A percentile compares a stretch with the other conserved stretches of the same genome.
Conservation (phyloP, 2,329 filamentous ascomycete species). For the Clarireedia paspali region DNA sequence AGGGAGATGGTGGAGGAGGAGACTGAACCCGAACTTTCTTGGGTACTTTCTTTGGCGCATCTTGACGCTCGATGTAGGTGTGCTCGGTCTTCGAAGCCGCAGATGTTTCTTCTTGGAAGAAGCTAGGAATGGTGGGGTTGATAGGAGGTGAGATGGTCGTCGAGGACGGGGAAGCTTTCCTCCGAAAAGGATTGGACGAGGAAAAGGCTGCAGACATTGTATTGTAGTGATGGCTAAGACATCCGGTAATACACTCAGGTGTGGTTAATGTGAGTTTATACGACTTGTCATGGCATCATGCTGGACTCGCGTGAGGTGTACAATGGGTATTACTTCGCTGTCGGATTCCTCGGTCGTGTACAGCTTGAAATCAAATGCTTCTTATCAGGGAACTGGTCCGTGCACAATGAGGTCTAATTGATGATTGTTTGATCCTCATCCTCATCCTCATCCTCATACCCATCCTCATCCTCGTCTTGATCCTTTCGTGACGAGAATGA, state of each 20-base stretch:
- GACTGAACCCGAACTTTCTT: constrained; percentile 64
- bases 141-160: constrained; percentile 11
- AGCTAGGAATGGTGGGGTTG: constrained; percentile 12
- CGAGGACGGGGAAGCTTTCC: constrained; percentile 18
- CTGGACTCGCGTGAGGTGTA: no score
- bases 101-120: constrained; percentile 3
- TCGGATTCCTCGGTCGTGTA: constrained; percentile 9
- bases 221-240: constrained; percentile 6
- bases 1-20: constrained; percentile 46
- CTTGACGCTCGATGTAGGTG: constrained; percentile 4
- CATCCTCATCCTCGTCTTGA: no score
- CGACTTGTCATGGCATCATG: not conserved
- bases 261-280: constrained; percentile 4
- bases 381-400: not conserved
- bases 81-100: constrained; percentile 10
- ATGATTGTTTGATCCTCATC: not conserved
- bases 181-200: constrained; percentile 30
- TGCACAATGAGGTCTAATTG: not conserved
- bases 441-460: no score
- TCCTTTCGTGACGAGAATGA: not conserved
- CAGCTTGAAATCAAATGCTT: not conserved
- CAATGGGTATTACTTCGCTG: not conserved
- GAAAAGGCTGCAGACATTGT: constrained; percentile 25
- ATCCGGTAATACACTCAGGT: constrained; percentile 11
- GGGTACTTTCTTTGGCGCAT: constrained; percentile 23